Evolutionary conservation across 257 asterid species (phyloP).

Genomic region (Fraxinus cuspidata): DNA sequence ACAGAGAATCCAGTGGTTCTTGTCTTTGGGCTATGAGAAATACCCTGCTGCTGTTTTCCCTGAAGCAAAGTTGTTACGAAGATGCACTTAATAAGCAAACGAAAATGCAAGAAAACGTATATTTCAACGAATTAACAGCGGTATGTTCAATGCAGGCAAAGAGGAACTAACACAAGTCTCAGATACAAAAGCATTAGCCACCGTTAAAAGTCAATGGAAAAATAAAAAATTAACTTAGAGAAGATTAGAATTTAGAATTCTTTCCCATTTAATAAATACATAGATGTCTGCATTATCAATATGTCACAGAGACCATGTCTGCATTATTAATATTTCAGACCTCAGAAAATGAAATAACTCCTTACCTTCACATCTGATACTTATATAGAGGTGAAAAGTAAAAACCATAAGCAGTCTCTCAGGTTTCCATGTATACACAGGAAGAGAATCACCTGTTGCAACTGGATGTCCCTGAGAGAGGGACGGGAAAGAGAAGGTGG

Average conservation of each 20-base stretch:
- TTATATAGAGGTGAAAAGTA: not conserved
- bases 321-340: not conserved
- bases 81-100: not conserved
- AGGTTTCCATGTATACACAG: not conserved
- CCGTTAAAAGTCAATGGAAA: not conserved
- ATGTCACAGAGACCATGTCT: not conserved
- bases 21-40: conserved; percentile 68
- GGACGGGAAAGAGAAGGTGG: conserved; percentile 85
- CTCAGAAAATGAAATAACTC: not conserved
- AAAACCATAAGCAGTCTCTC: not conserved
- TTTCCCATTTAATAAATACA: not conserved
- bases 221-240: not conserved
- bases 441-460: conserved; percentile 70
- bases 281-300: not conserved
- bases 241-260: not conserved
- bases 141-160: not conserved
- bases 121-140: not conserved
- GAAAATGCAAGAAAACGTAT: not conserved
- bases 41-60: conserved; percentile 61
- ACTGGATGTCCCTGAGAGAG: conserved; percentile 89
- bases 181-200: not conserved
- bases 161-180: no score
- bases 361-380: not conserved
- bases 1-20: conserved; percentile 80
- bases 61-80: conserved; percentile 17